Conservation (phyloP, 2,329 filamentous ascomycete species). For the Escovopsis weberi region DNA sequence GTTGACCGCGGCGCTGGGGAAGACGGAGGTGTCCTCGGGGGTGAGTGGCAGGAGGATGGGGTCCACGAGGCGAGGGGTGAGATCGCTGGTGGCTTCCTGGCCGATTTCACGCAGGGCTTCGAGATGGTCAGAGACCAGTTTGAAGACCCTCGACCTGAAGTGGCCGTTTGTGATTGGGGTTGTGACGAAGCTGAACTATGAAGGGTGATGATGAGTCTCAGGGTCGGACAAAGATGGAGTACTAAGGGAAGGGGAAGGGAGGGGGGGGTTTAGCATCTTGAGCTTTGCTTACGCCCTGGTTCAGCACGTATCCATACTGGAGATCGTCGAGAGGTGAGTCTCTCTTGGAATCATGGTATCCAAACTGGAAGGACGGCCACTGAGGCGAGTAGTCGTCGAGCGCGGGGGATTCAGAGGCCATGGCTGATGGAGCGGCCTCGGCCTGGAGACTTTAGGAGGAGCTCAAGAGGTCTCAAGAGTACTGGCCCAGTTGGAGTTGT, state of each 20-base stretch:
- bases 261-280: too few species aligned
- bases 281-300: conserved; percentile 44
- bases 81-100: conserved; percentile 23
- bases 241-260: neutral
- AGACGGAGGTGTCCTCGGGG: conserved; percentile 63
- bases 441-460: neutral
- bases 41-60: conserved; percentile 55
- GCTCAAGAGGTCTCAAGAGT: too few species aligned
- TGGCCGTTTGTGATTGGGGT: conserved; percentile 61
- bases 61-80: conserved; percentile 34
- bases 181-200: conserved; percentile 64
- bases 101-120: conserved; percentile 27
- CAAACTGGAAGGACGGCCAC: conserved; percentile 46
- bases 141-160: conserved; percentile 55
- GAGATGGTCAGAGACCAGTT: conserved; percentile 43
- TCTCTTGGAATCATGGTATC: conserved; percentile 57
- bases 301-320: conserved; percentile 53
- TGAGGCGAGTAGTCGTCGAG: conserved; percentile 1
- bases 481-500: too few species aligned
- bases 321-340: conserved; percentile 44
- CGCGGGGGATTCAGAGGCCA: conserved; percentile 1
- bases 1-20: conserved; percentile 51
- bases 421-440: neutral
- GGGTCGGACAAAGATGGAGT: neutral
- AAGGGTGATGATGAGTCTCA: conserved; percentile 3